Base-by-base conservation (phyloP, 768 basidiomycete genomes). In the Termitomyces sp. region DNA sequence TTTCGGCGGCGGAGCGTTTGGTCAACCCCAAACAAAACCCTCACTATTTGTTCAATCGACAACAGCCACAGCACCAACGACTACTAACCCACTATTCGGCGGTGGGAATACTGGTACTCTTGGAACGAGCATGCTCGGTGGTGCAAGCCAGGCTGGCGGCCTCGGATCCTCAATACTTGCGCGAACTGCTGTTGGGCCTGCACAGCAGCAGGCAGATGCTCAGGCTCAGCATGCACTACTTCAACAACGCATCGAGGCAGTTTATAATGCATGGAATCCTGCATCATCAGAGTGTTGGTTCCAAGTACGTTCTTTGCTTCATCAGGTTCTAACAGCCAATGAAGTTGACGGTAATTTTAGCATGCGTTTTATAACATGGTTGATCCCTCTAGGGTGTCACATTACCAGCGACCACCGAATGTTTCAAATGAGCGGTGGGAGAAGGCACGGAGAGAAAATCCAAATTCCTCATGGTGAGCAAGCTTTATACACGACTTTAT, bases 341-440 rank as follows among this genome's bases (percentile, higher is more conserved):
- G 16, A 54, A 5, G 36, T 52, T 28, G 44, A 18, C 22, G 24
- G 26, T 54, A 16, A 53, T 55, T 22, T 53, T 30, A 93, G 91
- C 82, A 90, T 61, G 84, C 83, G 61, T 94, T 94, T 63, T 94
- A 94, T 68, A 94, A 93, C 63, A 73, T 90, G 14, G 90, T 93
- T 4, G 84, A 88, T 63, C 88, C 90, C 0, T 74, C 73, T 5
- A 78, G 86, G 62, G 82, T 88, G 3, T 76, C 73, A 28, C 62
- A 85, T 52, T 94, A 90, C 60, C 85, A 81, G 7, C 83, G 88
- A 16, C 92, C 92, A 13, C 68, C 76, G 14, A 90, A 90, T 63
- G 85, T 85, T 13, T 79, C 81, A 5, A 86, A 90, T 48, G 88
- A 92, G 9, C 63, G 86, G 45, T 94, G 92, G 92, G 82, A 88